Conservation (phyloP, 768 basidiomycete species). For the Trametes cinnabarina region DNA sequence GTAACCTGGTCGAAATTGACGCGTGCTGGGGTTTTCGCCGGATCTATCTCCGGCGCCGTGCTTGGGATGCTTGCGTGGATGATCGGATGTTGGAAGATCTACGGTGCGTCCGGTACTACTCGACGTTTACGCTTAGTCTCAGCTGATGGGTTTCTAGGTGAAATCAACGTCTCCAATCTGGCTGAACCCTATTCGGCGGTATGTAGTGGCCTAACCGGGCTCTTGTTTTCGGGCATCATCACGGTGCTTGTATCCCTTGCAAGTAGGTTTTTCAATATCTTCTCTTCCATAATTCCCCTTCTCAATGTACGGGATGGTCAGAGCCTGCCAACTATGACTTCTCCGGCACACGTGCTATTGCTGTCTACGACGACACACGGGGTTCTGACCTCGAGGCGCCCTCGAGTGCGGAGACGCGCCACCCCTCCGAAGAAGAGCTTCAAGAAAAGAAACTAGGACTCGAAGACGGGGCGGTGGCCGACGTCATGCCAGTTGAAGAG, state of each 20-base stretch:
- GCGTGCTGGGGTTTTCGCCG: slow-evolving; percentile 38
- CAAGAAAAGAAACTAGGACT: not conserved
- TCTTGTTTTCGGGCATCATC: slow-evolving; percentile 32
- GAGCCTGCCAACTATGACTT: slow-evolving; percentile 37
- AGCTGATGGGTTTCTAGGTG: slow-evolving; percentile 19
- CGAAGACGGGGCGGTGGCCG: slow-evolving; percentile 9
- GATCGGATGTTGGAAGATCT: slow-evolving; percentile 50
- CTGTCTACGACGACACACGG: slow-evolving; percentile 24
- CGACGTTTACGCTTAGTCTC: not conserved
- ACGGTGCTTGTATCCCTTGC: slow-evolving; percentile 32
- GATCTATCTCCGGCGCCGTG: slow-evolving; percentile 40
- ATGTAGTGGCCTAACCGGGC: slow-evolving; percentile 33
- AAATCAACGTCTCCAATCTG: slow-evolving; percentile 34
- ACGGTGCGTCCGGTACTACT: slow-evolving; percentile 15
- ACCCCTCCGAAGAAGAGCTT: slow-evolving; percentile 2
- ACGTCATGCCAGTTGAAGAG: not conserved
- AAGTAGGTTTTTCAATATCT: slow-evolving; percentile 18
- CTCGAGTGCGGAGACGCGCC: no score
- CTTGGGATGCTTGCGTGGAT: slow-evolving; percentile 51
- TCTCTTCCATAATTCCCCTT: not conserved
- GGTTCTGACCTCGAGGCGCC: not conserved
- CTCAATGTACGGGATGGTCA: slow-evolving; percentile 4
- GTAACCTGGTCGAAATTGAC: slow-evolving; percentile 48
- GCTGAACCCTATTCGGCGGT: slow-evolving; percentile 36
- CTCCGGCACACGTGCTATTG: slow-evolving; percentile 32